phyloP scores from a whole-genome alignment of 2,329 filamentous ascomycete species.

The Talaromyces atroroseus region DNA sequence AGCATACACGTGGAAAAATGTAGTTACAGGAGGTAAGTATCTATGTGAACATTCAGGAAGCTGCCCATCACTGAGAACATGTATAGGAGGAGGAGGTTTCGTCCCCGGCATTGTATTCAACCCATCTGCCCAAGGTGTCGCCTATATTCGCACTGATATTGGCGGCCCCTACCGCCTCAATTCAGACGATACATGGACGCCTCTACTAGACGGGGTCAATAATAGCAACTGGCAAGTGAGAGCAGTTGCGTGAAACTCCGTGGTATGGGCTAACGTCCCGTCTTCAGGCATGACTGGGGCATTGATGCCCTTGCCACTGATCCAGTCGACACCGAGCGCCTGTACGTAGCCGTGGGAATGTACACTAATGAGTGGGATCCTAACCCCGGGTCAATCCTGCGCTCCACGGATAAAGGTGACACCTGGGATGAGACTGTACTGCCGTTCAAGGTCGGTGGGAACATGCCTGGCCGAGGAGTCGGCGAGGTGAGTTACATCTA shows the following conservation, averaged over 20 bases:
- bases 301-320: slow-evolving; percentile 51
- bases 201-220: slow-evolving; percentile 47
- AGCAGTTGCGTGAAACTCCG: too few species aligned
- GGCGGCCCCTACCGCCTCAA: slow-evolving; percentile 54
- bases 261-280: neutral
- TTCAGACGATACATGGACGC: slow-evolving; percentile 51
- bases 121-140: slow-evolving; percentile 40
- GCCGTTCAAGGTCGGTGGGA: slow-evolving; percentile 57
- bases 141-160: slow-evolving; percentile 55
- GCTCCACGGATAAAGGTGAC: slow-evolving; percentile 49
- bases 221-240: slow-evolving; percentile 41
- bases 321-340: slow-evolving; percentile 46
- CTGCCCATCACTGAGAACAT: neutral
- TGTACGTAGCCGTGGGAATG: slow-evolving; percentile 53
- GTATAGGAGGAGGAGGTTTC: slow-evolving; percentile 51
- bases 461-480: slow-evolving; percentile 57
- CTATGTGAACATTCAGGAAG: neutral
- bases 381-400: slow-evolving; percentile 50
- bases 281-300: slow-evolving; percentile 49
- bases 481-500: slow-evolving; percentile 38
- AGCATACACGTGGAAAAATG: slow-evolving; percentile 43
- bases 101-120: slow-evolving; percentile 55
- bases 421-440: slow-evolving; percentile 49
- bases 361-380: slow-evolving; percentile 59
- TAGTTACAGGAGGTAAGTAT: slow-evolving; percentile 40